Evolutionary conservation across 2,329 filamentous ascomycete species (phyloP), one percentile per base, ranked within the genome.

Genomic region (Pyricularia pennisetigena): DNA sequence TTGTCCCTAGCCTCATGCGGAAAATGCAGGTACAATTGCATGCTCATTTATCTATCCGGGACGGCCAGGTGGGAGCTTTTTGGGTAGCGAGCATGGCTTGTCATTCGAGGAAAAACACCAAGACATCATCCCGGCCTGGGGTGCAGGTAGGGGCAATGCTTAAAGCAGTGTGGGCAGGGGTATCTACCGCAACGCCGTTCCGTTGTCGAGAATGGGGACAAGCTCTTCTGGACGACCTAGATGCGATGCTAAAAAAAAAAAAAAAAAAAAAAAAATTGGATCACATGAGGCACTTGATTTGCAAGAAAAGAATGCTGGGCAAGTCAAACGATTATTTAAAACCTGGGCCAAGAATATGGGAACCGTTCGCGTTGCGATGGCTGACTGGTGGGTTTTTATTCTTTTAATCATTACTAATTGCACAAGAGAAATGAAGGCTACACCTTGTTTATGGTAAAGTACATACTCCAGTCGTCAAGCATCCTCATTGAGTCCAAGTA

Each of bases 101-200:
- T 62, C 59, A 62, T 62, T 62, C 59, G 59, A 62, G 59, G 59
- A 62, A 62, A 61, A 16, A 62, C 41, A 49, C 41, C 41, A 49
- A 49, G 41, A 49, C 16, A 49, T 49, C 16, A n/a, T 6, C 41
- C 41, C 41, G 41, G 20, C 20, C 41, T 49, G 41, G 41, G 41
- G 41, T 49, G 41, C 41, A 49, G 41, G 41, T 49, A n/a, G 41
- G 41, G 41, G 20, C 16, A 8, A 49, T 49, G 41, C 20, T n/a
- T 7, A 49, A 49, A 49, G 41, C 4, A n/a, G 41, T n/a, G 41
- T n/a, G 41, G 8, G 41, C 41, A n/a, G 41, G 41, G 41, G 41
- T 49, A 20, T 20, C 4, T 35, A 35, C 30, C 12, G 14, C 32
- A 7, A 20, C 7, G 9, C 4, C 41, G 41, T 49, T 49, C 41